These are phyloP conservation scores for Penicillium sp. DNA, from an alignment of 2,329 filamentous ascomycete genomes.

Conservation along the genomic window DNA sequence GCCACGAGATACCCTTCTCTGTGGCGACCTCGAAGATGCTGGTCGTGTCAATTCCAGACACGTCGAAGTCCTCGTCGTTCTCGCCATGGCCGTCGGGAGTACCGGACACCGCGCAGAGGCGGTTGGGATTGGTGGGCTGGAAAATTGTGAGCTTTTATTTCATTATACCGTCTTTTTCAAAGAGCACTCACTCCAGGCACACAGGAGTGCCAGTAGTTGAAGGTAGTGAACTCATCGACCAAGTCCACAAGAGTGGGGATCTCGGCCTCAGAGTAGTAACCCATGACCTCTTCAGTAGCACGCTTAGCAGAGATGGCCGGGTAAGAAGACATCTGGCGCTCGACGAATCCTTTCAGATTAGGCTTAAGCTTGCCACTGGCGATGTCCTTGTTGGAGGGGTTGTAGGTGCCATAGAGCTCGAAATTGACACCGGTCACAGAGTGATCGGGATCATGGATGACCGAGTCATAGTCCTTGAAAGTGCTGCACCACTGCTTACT, in stretches of 20 bases:
- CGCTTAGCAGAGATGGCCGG: conserved; percentile 32
- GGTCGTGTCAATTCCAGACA: conserved; percentile 34
- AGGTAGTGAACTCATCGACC: conserved; percentile 45
- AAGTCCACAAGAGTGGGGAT: conserved; percentile 45
- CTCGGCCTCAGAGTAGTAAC: conserved; percentile 47
- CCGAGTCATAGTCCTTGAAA: conserved; percentile 44
- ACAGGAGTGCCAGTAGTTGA: conserved; percentile 50
- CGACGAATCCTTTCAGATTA: conserved; percentile 41
- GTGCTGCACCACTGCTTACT: conserved; percentile 32
- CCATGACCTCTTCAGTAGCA: conserved; percentile 44
- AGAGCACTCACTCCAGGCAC: conserved; percentile 42
- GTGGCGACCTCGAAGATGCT: conserved; percentile 44
- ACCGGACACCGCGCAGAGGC: conserved; percentile 32
- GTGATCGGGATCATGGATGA: conserved; percentile 46
- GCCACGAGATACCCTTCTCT: conserved; percentile 35
- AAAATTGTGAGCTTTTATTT: conserved; percentile 12
- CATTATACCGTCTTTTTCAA: background rate
- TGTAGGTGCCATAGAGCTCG: conserved; percentile 45
- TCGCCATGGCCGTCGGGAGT: conserved; percentile 33
- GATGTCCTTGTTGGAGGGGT: conserved; percentile 41
- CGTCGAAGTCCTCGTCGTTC: conserved; percentile 32
- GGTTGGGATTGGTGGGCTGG: conserved; percentile 50
- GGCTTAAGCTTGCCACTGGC: conserved; percentile 33
- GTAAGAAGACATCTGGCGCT: conserved; percentile 41
- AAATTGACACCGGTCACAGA: conserved; percentile 46